Conservation (phyloP, 169 alveolate species). For the Cryptosporidium sp. region DNA sequence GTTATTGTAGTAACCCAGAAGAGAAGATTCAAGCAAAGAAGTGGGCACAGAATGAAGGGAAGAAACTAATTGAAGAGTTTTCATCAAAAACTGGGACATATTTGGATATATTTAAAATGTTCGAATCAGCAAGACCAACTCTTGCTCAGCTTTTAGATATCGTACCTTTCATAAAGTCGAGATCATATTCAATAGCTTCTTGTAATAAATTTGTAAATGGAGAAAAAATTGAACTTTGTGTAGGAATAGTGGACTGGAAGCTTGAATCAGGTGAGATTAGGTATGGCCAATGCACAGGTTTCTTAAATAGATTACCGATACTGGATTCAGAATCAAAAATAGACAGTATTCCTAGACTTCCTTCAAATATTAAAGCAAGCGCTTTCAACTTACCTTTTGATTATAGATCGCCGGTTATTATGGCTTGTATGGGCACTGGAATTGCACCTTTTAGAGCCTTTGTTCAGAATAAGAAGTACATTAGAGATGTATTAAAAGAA, state of each 20-base stretch:
- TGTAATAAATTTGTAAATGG: slow-evolving; percentile 52
- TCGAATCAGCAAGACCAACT: slow-evolving; percentile 68
- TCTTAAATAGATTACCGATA: slow-evolving; percentile 48
- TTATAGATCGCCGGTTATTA: slow-evolving; percentile 78
- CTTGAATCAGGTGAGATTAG: slow-evolving; percentile 5
- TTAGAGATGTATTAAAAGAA: slow-evolving; percentile 60
- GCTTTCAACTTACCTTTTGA: slow-evolving; percentile 81
- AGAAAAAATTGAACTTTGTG: slow-evolving; percentile 50
- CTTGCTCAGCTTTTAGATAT: slow-evolving; percentile 72
- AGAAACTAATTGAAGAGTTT: slow-evolving; percentile 40
- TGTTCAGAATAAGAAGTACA: slow-evolving; percentile 78
- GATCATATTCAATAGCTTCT: slow-evolving; percentile 79
- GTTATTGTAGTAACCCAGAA: slow-evolving; percentile 55
- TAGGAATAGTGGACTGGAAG: slow-evolving; percentile 73
- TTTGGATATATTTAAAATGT: slow-evolving; percentile 74
- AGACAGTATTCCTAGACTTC: slow-evolving; percentile 10
- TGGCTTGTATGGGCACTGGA: slow-evolving; percentile 85
- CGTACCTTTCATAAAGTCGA: slow-evolving; percentile 76
- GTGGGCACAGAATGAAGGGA: slow-evolving; percentile 73
- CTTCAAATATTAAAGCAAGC: slow-evolving; percentile 56
- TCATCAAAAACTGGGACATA: slow-evolving; percentile 58
- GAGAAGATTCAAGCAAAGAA: slow-evolving; percentile 68
- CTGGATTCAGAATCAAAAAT: slow-evolving; percentile 26
- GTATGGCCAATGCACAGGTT: slow-evolving; percentile 74
- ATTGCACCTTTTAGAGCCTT: slow-evolving; percentile 84